Conservation (phyloP, 495 filamentous ascomycete genomes). For the Monascus purpureus region DNA sequence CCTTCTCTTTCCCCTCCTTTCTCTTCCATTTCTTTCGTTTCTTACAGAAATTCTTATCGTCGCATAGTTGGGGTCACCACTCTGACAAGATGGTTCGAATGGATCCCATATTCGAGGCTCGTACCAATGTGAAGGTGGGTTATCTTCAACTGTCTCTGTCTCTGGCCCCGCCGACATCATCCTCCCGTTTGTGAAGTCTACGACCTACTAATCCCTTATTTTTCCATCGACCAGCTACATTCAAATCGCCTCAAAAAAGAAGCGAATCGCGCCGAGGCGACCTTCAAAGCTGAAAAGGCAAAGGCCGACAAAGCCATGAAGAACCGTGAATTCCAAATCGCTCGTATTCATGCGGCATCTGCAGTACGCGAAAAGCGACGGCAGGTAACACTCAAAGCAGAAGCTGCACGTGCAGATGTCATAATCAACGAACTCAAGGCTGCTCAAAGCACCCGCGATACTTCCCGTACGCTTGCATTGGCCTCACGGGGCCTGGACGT, state of each 20-base stretch:
- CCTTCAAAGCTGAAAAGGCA: conserved; percentile 33
- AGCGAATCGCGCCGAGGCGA: conserved; percentile 28
- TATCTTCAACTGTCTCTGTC: neutral
- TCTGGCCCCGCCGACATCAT: neutral
- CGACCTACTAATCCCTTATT: neutral
- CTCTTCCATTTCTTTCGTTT: neutral
- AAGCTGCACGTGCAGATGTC: conserved; percentile 33
- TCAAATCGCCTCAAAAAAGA: conserved; percentile 36
- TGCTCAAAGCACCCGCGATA: conserved; percentile 33
- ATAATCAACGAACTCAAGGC: conserved; percentile 38
- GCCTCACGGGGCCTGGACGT: conserved; percentile 31
- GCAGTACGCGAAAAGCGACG: conserved; percentile 34
- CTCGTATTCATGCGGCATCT: conserved; percentile 33
- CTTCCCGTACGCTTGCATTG: conserved; percentile 28
- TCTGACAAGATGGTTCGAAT: conserved; percentile 27
- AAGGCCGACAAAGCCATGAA: conserved; percentile 38
- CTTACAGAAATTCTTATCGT: too few species aligned
- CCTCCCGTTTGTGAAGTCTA: too few species aligned
- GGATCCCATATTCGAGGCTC: conserved; percentile 37
- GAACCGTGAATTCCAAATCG: conserved; percentile 35
- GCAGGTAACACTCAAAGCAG: conserved; percentile 29
- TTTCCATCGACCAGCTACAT: conserved; percentile 17
- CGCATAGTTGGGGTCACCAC: too few species aligned
- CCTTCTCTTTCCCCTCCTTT: conserved; percentile 3
- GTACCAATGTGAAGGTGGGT: conserved; percentile 35